Percentiles rank a stretch among this genome's conserved stretches.
phyloP scores from a whole-genome alignment of 768 basidiomycete genomes.

The Tulasnella sp. region DNA sequence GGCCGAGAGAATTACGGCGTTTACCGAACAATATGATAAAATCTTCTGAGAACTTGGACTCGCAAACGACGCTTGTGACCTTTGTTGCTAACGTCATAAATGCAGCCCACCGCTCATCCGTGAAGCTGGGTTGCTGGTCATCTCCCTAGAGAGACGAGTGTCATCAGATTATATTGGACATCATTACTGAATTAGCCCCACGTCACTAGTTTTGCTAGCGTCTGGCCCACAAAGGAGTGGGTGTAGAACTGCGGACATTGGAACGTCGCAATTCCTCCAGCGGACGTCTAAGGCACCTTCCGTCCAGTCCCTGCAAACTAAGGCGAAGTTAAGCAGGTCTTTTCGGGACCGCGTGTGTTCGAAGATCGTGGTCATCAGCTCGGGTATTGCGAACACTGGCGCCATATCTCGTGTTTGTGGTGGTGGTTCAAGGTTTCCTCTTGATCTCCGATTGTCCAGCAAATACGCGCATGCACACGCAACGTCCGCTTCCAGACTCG shows the following conservation, averaged over 20 bases:
- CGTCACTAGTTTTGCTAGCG: background rate
- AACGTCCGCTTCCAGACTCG: too few relatives aligned
- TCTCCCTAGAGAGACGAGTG: background rate
- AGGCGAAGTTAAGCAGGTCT: background rate
- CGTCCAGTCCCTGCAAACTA: background rate
- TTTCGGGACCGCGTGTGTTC: background rate
- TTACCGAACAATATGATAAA: too few relatives aligned
- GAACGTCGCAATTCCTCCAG: background rate
- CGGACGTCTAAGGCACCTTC: background rate
- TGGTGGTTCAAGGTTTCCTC: background rate
- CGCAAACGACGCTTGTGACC: too few relatives aligned
- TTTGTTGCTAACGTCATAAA: too few relatives aligned
- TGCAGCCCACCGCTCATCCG: background rate
- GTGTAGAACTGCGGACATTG: background rate
- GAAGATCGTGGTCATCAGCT: background rate
- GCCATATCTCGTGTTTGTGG: background rate
- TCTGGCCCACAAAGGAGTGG: background rate
- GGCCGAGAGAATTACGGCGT: too few relatives aligned
- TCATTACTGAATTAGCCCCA: background rate
- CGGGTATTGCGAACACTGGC: background rate
- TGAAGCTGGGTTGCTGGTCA: background rate
- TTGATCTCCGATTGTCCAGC: too few relatives aligned
- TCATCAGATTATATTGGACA: background rate
- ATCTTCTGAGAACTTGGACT: too few relatives aligned
- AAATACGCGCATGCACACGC: too few relatives aligned